Conservation (phyloP, 805 yeast genomes). For the Candida cerambycidarum region DNA sequence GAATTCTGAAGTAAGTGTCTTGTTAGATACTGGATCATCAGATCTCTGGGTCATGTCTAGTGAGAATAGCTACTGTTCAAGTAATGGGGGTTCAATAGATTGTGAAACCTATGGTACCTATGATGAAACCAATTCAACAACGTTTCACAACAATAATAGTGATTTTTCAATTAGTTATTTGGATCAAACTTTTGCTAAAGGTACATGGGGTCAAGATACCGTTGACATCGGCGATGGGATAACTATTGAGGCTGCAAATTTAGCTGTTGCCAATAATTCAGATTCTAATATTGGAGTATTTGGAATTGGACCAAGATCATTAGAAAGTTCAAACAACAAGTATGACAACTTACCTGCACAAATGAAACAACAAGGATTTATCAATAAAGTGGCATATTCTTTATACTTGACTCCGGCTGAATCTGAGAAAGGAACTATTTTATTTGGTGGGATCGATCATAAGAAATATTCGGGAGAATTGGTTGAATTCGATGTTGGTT, state of each 20-base stretch:
- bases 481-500: conserved; percentile 24
- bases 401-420: conserved; percentile 31
- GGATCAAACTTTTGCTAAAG: conserved; percentile 45
- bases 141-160: conserved; percentile 33
- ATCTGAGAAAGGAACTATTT: conserved; percentile 24
- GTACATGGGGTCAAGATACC: conserved; percentile 21
- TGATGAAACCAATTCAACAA: conserved; percentile 28
- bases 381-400: conserved; percentile 36
- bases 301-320: conserved; percentile 18
- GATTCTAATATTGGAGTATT: conserved; percentile 22
- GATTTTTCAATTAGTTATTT: conserved; percentile 48
- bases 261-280: conserved; percentile 21
- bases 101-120: conserved; percentile 37
- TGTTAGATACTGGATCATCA: conserved; percentile 43
- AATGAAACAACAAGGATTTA: conserved; percentile 35
- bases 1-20: conserved; percentile 27
- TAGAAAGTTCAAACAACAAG: conserved; percentile 12
- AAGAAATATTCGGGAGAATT: conserved; percentile 25
- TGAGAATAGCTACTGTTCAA: conserved; percentile 22
- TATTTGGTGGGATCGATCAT: conserved; percentile 36
- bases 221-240: conserved; percentile 16
- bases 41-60: conserved; percentile 43
- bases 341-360: conserved; percentile 38
- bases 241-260: conserved; percentile 16
- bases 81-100: conserved; percentile 23